Evolutionary conservation across 352 stramenopile species (phyloP).

Genomic region (Phytopythium oedochilum): DNA sequence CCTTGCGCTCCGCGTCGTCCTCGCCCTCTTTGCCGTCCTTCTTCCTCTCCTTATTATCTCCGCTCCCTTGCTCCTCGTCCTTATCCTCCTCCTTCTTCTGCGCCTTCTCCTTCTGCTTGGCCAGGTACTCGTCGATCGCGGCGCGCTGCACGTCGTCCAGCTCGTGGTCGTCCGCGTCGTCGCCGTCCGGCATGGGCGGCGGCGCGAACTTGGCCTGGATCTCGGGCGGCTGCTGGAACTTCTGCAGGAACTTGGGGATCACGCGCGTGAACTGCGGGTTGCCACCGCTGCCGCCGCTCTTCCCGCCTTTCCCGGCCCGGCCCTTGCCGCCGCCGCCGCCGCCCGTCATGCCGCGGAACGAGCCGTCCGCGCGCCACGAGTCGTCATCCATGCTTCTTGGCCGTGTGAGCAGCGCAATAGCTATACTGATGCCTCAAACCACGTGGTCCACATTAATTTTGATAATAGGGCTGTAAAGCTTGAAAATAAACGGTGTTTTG

Average conservation of each 20-base stretch:
- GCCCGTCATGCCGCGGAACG: slow-evolving; percentile 46
- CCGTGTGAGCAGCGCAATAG: neutral
- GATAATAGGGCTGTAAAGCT: too few relatives aligned
- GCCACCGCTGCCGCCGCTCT: slow-evolving; percentile 24
- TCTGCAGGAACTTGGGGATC: slow-evolving; percentile 82
- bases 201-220: slow-evolving; percentile 71
- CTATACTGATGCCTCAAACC: neutral
- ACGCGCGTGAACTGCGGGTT: slow-evolving; percentile 75
- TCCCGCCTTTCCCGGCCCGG: slow-evolving; percentile 9
- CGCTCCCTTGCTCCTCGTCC: too few relatives aligned
- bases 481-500: too few relatives aligned
- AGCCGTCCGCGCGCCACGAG: slow-evolving; percentile 65
- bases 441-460: neutral
- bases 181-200: slow-evolving; percentile 27
- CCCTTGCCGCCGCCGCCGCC: slow-evolving; percentile 23
- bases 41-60: slow-evolving; percentile 4
- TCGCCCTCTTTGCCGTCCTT: slow-evolving; percentile 13
- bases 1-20: neutral
- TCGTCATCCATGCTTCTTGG: slow-evolving; percentile 58
- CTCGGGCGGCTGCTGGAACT: slow-evolving; percentile 55
- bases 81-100: slow-evolving; percentile 17
- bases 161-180: slow-evolving; percentile 56
- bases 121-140: slow-evolving; percentile 68
- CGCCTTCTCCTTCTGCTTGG: slow-evolving; percentile 41
- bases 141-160: slow-evolving; percentile 81